Evolutionary conservation across 2,329 filamentous ascomycete species (phyloP).

Genomic region (Ceratocystis colombiana): DNA sequence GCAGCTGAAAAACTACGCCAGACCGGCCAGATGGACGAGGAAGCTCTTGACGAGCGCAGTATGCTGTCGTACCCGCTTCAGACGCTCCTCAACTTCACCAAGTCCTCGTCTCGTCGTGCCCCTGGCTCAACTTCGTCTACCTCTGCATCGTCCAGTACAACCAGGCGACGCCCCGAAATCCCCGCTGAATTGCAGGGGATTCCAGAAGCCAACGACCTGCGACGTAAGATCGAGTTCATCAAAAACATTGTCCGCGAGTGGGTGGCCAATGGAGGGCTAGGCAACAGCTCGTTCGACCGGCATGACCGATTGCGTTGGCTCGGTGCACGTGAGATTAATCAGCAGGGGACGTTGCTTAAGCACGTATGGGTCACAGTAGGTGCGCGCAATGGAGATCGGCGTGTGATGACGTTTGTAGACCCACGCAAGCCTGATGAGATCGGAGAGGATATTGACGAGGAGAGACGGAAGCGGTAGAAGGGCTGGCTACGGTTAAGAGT

Average conservation of each 20-base stretch:
- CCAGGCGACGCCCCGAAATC: constrained; percentile 49
- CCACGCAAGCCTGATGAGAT: constrained; percentile 44
- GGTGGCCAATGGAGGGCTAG: constrained; percentile 59
- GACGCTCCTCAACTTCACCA: constrained; percentile 59
- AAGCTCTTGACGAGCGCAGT: constrained; percentile 60
- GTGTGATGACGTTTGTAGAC: constrained; percentile 47
- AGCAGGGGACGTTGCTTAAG: constrained; percentile 40
- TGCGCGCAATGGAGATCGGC: constrained; percentile 49
- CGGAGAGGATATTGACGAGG: constrained; percentile 45
- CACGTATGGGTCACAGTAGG: constrained; percentile 61
- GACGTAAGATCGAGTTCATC: constrained; percentile 65
- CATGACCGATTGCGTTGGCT: constrained; percentile 48
- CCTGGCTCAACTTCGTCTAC: not conserved
- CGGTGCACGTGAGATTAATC: constrained; percentile 46
- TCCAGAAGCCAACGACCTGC: constrained; percentile 61
- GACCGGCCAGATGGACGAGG: constrained; percentile 57
- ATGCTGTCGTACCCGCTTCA: constrained; percentile 63
- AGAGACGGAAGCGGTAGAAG: constrained; percentile 23
- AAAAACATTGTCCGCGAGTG: constrained; percentile 59
- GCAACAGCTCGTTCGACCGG: constrained; percentile 51
- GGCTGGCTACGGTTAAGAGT: not conserved
- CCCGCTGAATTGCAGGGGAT: constrained; percentile 51
- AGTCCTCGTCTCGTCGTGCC: constrained; percentile 37
- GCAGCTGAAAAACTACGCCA: constrained; percentile 55
- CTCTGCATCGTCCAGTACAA: constrained; percentile 37